These are phyloP conservation scores for Annulohypoxylon nitens DNA, from an alignment of 495 filamentous ascomycete species.

Conservation along the genomic window DNA sequence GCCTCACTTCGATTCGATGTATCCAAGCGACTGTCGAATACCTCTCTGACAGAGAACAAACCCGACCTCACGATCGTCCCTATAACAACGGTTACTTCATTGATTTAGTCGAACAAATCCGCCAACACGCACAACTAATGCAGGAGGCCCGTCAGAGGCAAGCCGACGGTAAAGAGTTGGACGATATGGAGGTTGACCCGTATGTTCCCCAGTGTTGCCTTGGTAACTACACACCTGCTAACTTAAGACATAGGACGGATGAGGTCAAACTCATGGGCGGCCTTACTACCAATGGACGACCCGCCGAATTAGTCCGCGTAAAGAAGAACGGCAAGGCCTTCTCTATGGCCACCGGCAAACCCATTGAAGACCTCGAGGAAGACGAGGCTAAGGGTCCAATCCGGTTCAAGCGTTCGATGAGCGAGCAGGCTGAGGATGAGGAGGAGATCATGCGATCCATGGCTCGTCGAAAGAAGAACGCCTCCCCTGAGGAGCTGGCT, in stretches of 20 bases:
- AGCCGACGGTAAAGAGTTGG: slow-evolving; percentile 56
- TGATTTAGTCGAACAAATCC: slow-evolving; percentile 89
- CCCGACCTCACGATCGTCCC: slow-evolving; percentile 81
- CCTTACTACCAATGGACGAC: slow-evolving; percentile 78
- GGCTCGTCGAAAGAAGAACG: slow-evolving; percentile 88
- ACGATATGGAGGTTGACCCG: slow-evolving; percentile 67
- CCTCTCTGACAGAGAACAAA: slow-evolving; percentile 83
- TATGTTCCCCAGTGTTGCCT: slow-evolving; percentile 52
- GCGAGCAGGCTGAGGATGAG: slow-evolving; percentile 71
- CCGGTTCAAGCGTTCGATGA: slow-evolving; percentile 73
- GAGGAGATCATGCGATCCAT: slow-evolving; percentile 87
- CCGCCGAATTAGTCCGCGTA: slow-evolving; percentile 81
- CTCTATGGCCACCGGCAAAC: slow-evolving; percentile 74
- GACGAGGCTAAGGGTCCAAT: slow-evolving; percentile 58
- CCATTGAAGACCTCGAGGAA: slow-evolving; percentile 62
- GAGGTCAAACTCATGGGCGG: slow-evolving; percentile 81
- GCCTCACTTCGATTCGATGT: slow-evolving; percentile 86
- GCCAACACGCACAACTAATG: slow-evolving; percentile 74
- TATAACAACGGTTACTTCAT: slow-evolving; percentile 95
- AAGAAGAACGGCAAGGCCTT: slow-evolving; percentile 81
- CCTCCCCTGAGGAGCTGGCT: slow-evolving; percentile 76
- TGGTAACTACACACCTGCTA: slow-evolving; percentile 48
- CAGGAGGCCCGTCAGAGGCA: slow-evolving; percentile 64
- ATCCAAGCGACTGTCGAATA: slow-evolving; percentile 84
- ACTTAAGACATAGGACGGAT: slow-evolving; percentile 67